phyloP scores from a whole-genome alignment of 768 basidiomycete species.

The Megacollybia marginata region DNA sequence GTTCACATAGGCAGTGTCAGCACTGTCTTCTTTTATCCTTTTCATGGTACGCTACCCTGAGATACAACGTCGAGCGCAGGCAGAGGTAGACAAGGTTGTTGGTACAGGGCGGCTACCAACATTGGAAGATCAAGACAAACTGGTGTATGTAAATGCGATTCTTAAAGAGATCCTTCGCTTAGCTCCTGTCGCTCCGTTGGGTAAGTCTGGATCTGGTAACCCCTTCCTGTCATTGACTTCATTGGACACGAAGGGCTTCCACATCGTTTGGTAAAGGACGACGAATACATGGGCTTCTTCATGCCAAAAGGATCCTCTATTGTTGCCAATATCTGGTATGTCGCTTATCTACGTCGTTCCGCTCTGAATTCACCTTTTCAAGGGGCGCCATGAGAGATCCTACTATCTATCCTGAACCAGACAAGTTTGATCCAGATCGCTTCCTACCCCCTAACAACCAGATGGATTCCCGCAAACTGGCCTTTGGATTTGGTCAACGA shows the following conservation, averaged over 20 bases:
- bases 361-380: background rate
- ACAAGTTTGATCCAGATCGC: conserved; percentile 32
- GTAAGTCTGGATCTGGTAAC: background rate
- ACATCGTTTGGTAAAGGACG: conserved; percentile 37
- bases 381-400: conserved; percentile 23
- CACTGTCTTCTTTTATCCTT: no score
- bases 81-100: no score
- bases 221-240: background rate
- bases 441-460: conserved; percentile 20
- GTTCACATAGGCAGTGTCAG: no score
- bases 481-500: conserved; percentile 37
- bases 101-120: no score
- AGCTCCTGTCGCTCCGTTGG: background rate
- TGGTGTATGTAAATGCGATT: background rate
- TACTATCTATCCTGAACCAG: conserved; percentile 27
- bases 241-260: conserved; percentile 23
- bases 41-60: no score
- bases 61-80: no score
- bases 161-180: background rate
- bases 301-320: conserved; percentile 39
- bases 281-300: conserved; percentile 29
- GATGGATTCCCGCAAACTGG: conserved; percentile 32
- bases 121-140: no score
- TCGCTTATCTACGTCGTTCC: background rate
- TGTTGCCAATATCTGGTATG: conserved; percentile 32